Base-by-base conservation (phyloP, 1,139 yeast species). In the Suzukiozyma palmioleophila region DNA sequence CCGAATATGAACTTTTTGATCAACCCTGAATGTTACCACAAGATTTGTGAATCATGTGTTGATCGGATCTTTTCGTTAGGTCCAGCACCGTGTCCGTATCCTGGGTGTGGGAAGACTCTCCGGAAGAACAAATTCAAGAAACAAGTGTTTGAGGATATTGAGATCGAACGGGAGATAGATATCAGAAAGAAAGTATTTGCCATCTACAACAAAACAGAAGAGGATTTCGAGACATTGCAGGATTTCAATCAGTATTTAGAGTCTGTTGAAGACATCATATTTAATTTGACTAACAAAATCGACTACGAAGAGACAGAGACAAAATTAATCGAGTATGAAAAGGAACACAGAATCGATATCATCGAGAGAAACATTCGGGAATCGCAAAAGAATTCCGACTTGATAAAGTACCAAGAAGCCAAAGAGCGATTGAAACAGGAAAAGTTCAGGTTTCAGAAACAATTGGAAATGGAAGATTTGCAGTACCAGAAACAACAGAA, bases 21-120 rank as follows among this genome's bases (percentile, higher is more conserved):
- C 45, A 92, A 92, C 54, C 96, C 97, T 0, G 98, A 92, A 59
- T 92, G 99, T 63, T 92, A 94, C 58, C 99, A 92, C 58, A 90
- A 88, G 70, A 92, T 92, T 60, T 92, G 98, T 65, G 96, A 88
- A 57, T 83, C 95, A 3, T 92, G 98, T 63, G 97, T 89, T 34
- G 97, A 90, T 60, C 73, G 97, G 50, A 88, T 92, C 41, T 92
- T 88, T 59, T 81, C 96, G 10, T 65, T 86, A 37, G 99, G 99
- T 4, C 98, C 98, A 0, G 94, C 97, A 0, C 94, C 92, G 21
- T 92, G 98, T 60, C 98, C 98, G 0, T 90, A 89, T 59, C 88
- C 92, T 6, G 82, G 84, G 38, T 92, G 99, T 66, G 90, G 85
- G 39, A 87, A 84, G 67, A 87, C 84, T 10, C 66, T 92, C 46